Evolutionary conservation across 805 yeast species (phyloP), one percentile per base, ranked within the genome.

Genomic region (Saccharomyces jurei): DNA sequence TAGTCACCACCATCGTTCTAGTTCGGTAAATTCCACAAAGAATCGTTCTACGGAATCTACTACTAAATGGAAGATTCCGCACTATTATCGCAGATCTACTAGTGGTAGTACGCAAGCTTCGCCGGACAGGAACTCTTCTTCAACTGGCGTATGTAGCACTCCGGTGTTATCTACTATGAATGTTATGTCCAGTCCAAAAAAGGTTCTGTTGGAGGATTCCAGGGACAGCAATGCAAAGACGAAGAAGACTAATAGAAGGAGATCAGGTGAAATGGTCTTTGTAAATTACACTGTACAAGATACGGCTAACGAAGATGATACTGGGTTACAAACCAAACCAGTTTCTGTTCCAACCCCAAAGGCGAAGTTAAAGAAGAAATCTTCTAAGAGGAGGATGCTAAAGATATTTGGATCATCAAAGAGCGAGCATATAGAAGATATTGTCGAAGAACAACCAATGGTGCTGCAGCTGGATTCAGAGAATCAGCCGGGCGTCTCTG

Each of bases 251-350:
- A 49, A 51, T 6, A 57, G 56, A 51, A 59, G 55, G 46, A 62
- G 56, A 36, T 55, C 58, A 13, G 65, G 67, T 14, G 65, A 62
- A 29, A 67, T 68, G 69, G 70, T 67, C 5, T 68, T 68, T 53
- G 72, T 68, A 8, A 68, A 68, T 55, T 68, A 67, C 51, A 67
- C 71, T 21, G 71, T 68, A 8, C 70, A 67, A 48, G 70, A 67
- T 36, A 57, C 60, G n/a, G 55, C 53, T 13, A 41, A 32, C 17
- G 57, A 55, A 17, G 32, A 21, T 21, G 51, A 44, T 11, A 21
- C 50, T 49, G 32, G 46, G 22, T 14, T 31, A 28, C 22, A 36
- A 8, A 32, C 29, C 5, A 27, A 29, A 9, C 50, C 53, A 8
- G 50, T 31, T 22, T 47, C 55, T 4, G 41, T 52, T n/a, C 48